Percentiles rank a stretch among this genome's conserved stretches.
Conservation (phyloP, 768 basidiomycete genomes). For the Macrolepiota albuminosa region DNA sequence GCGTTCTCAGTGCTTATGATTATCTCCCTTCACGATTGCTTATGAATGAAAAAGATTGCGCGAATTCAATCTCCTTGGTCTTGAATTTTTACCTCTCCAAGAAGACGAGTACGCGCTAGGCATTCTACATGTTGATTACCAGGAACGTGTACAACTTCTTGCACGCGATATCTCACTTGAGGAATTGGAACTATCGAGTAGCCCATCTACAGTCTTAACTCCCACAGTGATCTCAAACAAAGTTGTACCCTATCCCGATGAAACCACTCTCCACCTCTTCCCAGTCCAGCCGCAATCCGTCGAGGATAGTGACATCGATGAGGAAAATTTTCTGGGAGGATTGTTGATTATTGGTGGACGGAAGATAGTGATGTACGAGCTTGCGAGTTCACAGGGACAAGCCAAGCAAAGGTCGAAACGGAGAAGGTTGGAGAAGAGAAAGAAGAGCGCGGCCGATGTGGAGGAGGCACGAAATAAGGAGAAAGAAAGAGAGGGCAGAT, state of each 20-base stretch:
- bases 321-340: slow-evolving; percentile 50
- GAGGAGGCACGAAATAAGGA: slow-evolving; percentile 53
- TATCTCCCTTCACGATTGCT: not conserved
- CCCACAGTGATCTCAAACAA: slow-evolving; percentile 49
- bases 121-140: slow-evolving; percentile 64
- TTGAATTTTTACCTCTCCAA: slow-evolving; percentile 53
- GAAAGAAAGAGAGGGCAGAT: slow-evolving; percentile 46
- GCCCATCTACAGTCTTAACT: slow-evolving; percentile 44
- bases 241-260: slow-evolving; percentile 37
- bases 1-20: slow-evolving; percentile 22
- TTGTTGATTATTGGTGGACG: slow-evolving; percentile 67
- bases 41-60: slow-evolving; percentile 39
- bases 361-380: slow-evolving; percentile 58
- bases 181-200: slow-evolving; percentile 45
- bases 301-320: slow-evolving; percentile 26
- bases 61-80: slow-evolving; percentile 63
- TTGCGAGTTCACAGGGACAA: slow-evolving; percentile 41
- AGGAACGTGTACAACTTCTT: slow-evolving; percentile 56
- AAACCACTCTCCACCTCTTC: slow-evolving; percentile 36
- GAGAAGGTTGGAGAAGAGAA: slow-evolving; percentile 46
- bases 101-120: slow-evolving; percentile 49
- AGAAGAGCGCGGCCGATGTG: slow-evolving; percentile 38
- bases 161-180: slow-evolving; percentile 49
- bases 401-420: slow-evolving; percentile 53
- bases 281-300: slow-evolving; percentile 30